Base-by-base conservation (phyloP, 306 rosid species). In the Cicer pinnatifidum region DNA sequence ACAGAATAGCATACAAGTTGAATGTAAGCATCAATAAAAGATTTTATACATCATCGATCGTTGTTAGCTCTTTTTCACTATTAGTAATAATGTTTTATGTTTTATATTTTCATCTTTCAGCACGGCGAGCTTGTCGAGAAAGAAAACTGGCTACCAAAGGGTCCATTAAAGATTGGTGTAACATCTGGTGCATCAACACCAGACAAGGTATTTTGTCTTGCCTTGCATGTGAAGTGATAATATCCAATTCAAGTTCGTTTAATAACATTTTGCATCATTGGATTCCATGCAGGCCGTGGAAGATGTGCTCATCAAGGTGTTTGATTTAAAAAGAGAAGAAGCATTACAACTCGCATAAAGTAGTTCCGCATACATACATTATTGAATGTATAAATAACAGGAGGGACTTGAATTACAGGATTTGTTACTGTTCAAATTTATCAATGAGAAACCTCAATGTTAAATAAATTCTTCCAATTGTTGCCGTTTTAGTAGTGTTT, bases 101-200 rank as follows among this genome's bases (percentile, higher is more conserved):
- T 48, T 28, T 2, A 28, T 52, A 10, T 62, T 48, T 41, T 68
- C 63, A 37, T 69, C 58, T 68, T 63, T 79, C 82, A 91, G 99
- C 99, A 95, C 16, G 99, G 99, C 1, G 99, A 95, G 80, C 82
- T 95, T 73, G 97, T 95, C 33, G 99, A 91, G 86, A 91, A 85
- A 80, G 99, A 95, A 71, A 88, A 88, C 81, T 95, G 84, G 82
- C 77, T 95, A 64, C 99, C 97, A 2, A 44, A 82, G 77, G 99
- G 99, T 83, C 97, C 93, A 61, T 58, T 95, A 75, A 90, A 83
- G 6, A 82, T 95, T 39, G 99, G 99, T 69, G 89, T 95, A 16
- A 95, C 99, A 51, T 95, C 99, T 23, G 99, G 99, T 52, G 97
- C 99, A 35, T 95, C 99, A 38, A 95, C 99, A 56, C 99, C 99